These are phyloP conservation scores for Calcarisporium arbuscula DNA, from an alignment of 2,329 filamentous ascomycete species.

Conservation along the genomic window DNA sequence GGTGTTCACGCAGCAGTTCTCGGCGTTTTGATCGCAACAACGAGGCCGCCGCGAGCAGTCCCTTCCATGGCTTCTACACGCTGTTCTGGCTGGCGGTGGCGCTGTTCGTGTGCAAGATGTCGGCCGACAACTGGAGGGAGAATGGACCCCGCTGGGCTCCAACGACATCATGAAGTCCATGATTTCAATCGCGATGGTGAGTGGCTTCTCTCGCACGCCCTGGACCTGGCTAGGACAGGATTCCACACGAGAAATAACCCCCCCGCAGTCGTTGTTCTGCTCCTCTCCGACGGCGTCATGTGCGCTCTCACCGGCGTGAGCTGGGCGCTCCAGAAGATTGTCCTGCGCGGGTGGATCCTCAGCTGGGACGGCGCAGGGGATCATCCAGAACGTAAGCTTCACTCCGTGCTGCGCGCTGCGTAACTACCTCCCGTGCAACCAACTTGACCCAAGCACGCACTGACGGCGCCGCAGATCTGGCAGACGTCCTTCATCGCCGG, in stretches of 20 bases:
- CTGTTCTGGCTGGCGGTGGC: conserved; percentile 70
- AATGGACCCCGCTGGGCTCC: conserved; percentile 60
- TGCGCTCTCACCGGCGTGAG: conserved; percentile 59
- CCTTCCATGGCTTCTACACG: conserved; percentile 74
- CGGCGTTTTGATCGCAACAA: conserved; percentile 71
- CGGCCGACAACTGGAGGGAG: conserved; percentile 60
- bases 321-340: conserved; percentile 56
- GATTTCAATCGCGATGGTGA: conserved; percentile 45
- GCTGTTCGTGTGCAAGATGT: conserved; percentile 60
- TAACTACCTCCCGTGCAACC: not conserved
- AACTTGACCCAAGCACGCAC: too few species aligned
- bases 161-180: conserved; percentile 69
- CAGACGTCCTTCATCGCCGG: conserved; percentile 57
- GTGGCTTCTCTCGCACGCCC: too few species aligned
- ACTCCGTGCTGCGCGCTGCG: too few species aligned
- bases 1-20: conserved; percentile 67
- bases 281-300: conserved; percentile 63
- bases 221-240: too few species aligned
- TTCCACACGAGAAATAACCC: not conserved
- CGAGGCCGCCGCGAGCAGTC: conserved; percentile 54
- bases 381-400: conserved; percentile 57
- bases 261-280: conserved; percentile 40
- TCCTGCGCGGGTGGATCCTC: conserved; percentile 52
- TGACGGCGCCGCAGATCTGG: conserved; percentile 48
- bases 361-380: conserved; percentile 65